Evolutionary conservation across 1,284 basidiomycete genomes (phyloP).

Genomic region (Puccinia sorghi): DNA sequence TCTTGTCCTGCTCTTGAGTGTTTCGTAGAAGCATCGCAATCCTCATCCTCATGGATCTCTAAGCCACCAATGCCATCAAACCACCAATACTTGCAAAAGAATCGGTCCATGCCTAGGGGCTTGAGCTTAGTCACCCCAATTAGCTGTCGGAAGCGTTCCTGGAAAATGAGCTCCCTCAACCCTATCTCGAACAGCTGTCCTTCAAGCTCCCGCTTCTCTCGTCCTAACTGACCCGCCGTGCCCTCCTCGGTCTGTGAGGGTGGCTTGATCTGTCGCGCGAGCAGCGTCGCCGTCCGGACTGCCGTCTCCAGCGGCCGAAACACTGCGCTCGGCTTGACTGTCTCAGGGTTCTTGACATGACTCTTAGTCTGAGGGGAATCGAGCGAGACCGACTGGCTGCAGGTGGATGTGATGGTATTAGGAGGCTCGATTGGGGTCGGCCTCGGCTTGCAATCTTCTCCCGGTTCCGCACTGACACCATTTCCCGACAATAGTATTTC

Average conservation of each 20-base stretch:
- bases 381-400: background rate
- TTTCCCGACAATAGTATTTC: background rate
- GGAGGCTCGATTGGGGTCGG: background rate
- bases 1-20: too few relatives aligned
- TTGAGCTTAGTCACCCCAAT: constrained; percentile 16
- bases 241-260: background rate
- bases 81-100: constrained; percentile 48
- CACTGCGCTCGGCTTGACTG: background rate
- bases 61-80: constrained; percentile 38
- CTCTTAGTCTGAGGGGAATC: background rate
- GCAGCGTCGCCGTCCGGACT: constrained; percentile 1
- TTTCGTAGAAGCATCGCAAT: background rate
- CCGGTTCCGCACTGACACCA: background rate
- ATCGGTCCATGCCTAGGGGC: constrained; percentile 33
- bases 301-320: background rate
- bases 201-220: background rate
- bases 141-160: constrained; percentile 18
- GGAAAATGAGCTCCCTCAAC: constrained; percentile 18
- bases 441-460: background rate
- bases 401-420: background rate
- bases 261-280: constrained; percentile 18
- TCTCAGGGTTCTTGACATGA: background rate
- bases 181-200: constrained; percentile 11
- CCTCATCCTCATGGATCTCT: background rate
- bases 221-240: background rate